phyloP scores from a whole-genome alignment of 2,329 filamentous ascomycete genomes.

The Aspergillus fumigatus region DNA sequence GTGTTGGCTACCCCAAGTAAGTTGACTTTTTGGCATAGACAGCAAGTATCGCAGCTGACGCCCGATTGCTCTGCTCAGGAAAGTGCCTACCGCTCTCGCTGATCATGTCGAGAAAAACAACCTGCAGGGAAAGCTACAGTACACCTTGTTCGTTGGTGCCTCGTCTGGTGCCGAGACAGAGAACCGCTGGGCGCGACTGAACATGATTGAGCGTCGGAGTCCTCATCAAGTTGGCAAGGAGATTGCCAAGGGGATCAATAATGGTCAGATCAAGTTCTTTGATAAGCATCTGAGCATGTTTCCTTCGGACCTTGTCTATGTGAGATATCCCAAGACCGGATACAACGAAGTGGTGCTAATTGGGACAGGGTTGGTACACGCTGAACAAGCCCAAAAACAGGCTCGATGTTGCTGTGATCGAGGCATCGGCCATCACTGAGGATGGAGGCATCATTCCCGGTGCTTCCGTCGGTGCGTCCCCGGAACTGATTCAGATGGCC shows the following conservation, averaged over 20 bases:
- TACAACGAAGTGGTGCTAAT: conserved; percentile 7
- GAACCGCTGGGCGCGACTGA: conserved; percentile 80
- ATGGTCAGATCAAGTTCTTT: conserved; percentile 84
- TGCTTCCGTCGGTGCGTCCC: conserved; percentile 77
- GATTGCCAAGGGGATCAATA: conserved; percentile 86
- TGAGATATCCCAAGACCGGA: conserved; percentile 32
- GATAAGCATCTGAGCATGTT: conserved; percentile 95
- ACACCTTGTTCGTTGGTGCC: conserved; percentile 84
- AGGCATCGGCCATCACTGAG: conserved; percentile 81
- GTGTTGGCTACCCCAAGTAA: conserved; percentile 83
- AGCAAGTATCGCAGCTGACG: background rate
- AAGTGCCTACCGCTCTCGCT: conserved; percentile 76
- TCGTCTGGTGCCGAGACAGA: conserved; percentile 86
- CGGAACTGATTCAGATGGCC: conserved; percentile 83
- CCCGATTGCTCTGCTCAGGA: conserved; percentile 46
- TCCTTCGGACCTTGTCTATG: conserved; percentile 77
- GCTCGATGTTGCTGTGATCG: conserved; percentile 78
- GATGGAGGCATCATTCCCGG: conserved; percentile 86
- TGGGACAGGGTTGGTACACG: conserved; percentile 68
- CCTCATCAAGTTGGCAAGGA: conserved; percentile 89
- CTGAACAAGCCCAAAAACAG: conserved; percentile 69
- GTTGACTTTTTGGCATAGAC: conserved; percentile 23
- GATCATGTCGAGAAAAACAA: conserved; percentile 86
- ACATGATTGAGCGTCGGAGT: conserved; percentile 83
- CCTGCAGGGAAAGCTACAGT: conserved; percentile 77